These are phyloP conservation scores for Psilocybe cubensis DNA, from an alignment of 768 basidiomycete genomes.

Conservation along the genomic window DNA sequence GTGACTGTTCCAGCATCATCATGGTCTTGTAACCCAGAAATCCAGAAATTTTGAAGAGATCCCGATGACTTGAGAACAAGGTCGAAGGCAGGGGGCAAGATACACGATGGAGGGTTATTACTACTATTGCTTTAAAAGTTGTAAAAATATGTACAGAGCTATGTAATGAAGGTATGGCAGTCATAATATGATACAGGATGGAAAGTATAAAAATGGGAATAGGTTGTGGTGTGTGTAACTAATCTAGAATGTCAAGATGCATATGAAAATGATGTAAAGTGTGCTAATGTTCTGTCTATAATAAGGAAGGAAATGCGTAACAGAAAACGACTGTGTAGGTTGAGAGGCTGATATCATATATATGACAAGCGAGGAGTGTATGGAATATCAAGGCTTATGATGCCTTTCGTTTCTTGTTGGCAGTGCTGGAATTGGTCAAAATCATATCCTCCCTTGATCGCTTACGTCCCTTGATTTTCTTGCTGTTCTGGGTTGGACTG, in stretches of 20 bases:
- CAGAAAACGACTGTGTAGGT: neutral
- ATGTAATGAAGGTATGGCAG: neutral
- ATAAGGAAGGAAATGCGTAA: neutral
- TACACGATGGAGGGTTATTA: too few species aligned
- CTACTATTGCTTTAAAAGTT: too few species aligned
- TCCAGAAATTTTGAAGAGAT: too few species aligned
- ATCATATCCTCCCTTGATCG: constrained; percentile 6
- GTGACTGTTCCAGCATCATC: too few species aligned
- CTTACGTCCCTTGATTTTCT: constrained; percentile 15
- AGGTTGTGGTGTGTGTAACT: too few species aligned
- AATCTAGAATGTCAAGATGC: neutral
- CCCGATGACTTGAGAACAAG: too few species aligned
- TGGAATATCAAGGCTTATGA: neutral
- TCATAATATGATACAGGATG: neutral
- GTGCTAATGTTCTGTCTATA: neutral
- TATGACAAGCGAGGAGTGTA: neutral
- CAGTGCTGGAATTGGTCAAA: neutral
- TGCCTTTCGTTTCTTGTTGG: constrained; percentile 1
- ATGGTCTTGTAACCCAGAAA: too few species aligned
- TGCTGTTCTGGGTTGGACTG: constrained; percentile 30
- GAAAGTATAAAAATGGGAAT: neutral
- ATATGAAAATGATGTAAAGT: too few species aligned
- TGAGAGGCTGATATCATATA: too few species aligned
- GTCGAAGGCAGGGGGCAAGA: too few species aligned
- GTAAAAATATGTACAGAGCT: neutral